phyloP scores from a whole-genome alignment of 495 filamentous ascomycete species.

The Penicillium manginii region DNA sequence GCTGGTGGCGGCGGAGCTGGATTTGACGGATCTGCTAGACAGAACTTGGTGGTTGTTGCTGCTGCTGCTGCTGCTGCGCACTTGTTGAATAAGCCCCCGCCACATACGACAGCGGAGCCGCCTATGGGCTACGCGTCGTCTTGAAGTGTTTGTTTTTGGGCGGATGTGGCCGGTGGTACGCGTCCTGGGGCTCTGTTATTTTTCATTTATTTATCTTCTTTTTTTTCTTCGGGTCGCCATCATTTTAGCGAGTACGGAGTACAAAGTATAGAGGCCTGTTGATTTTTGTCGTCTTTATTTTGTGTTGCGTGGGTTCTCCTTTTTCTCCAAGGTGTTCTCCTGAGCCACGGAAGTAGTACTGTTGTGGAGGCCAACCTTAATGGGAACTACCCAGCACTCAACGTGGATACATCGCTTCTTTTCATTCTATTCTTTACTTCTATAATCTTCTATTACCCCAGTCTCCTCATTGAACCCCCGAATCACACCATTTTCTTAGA shows the following conservation, averaged over 20 bases:
- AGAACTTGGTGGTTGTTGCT: too few species aligned
- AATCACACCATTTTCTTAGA: background rate
- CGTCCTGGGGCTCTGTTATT: background rate
- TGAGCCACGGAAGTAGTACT: background rate
- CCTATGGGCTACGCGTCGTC: conserved; percentile 25
- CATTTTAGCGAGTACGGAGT: too few species aligned
- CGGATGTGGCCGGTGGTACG: background rate
- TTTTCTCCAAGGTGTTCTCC: background rate
- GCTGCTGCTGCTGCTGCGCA: background rate
- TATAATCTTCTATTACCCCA: background rate
- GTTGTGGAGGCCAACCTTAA: background rate
- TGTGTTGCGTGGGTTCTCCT: background rate
- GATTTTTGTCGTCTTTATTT: background rate
- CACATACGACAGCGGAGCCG: conserved; percentile 21
- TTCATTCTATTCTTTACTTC: background rate
- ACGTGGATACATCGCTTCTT: background rate
- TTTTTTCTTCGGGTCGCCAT: background rate
- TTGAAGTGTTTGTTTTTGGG: background rate
- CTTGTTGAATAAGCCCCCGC: conserved; percentile 14
- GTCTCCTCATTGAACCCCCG: background rate
- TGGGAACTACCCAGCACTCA: background rate
- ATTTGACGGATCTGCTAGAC: too few species aligned
- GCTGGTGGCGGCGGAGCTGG: too few species aligned
- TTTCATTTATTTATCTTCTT: conserved; percentile 10
- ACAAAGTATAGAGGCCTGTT: too few species aligned